Base-by-base conservation (phyloP, 2,329 filamentous ascomycete species). In the Penicillium sumatraense region DNA sequence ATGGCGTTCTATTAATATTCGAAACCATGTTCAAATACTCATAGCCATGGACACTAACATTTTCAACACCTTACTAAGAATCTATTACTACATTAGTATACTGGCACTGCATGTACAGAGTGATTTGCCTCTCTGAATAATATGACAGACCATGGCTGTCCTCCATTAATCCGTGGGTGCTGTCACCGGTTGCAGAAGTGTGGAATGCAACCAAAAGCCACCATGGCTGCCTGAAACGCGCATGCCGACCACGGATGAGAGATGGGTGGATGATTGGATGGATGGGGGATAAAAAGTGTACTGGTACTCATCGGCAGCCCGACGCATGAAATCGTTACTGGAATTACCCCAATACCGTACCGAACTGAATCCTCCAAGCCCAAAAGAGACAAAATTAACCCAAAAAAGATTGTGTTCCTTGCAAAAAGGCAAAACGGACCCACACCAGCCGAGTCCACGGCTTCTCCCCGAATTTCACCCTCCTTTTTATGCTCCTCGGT, bases 151-250 rank as follows among this genome's bases (percentile, higher is more conserved):
- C 38, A 42, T 42, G 35, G 35, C 35, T 38, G 35, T 8, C 35
- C 35, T 18, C 35, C 4, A 38, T 38, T 11, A 24, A 42, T n/a
- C 38, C 38, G 11, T 42, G 38, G 38, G 18, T 13, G n/a, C 24
- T 14, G 23, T 27, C 23, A 14, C 42, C 42, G 42, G 42, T 46
- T 46, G 42, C 42, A 46, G 40, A 44, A 44, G 40, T 44, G 42
- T 46, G 42, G 42, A 53, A 53, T 50, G 51, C 42, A 29, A 53
- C 35, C 42, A 48, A 48, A 46, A 27, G 21, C 14, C 23, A 18
- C 53, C 53, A 54, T 59, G 56, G 58, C 58, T 61, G 58, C 58
- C 56, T 61, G 56, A 54, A 57, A 42, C 24, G 52, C 48, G 47
- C 55, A 50, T 44, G 56, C 57, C 41, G 41, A 50, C 46, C 48